Evolutionary conservation across 305 asterid genomes (phyloP), one percentile per base, ranked within the genome.

Genomic region (Rubia tinctorum): DNA sequence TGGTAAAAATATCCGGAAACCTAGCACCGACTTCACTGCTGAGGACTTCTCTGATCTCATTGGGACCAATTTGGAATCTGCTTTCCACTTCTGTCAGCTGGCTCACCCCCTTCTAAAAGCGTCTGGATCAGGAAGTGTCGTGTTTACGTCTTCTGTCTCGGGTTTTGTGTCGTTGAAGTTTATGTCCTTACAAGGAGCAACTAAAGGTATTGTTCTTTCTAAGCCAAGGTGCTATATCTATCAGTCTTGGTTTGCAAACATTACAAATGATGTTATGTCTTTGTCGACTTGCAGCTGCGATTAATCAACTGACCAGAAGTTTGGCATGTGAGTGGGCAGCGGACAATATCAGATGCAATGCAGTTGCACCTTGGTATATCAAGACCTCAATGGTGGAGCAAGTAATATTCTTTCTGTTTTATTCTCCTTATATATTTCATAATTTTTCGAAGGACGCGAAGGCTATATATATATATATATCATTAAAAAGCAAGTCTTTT

Each of bases 351-450:
- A 73, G 84, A 79, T 55, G 83, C 70, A 83, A 83, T 67, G 87
- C 84, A 55, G 87, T 88, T 67, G 94, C 91, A 43, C 94, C 91
- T 53, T 88, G 94, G 94, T 88, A 86, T 77, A 86, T 86, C 76
- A 83, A 75, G 79, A 86, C 94, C 69, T 82, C 91, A 68, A 79
- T 88, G 94, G 91, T 88, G 81, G 88, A 86, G 79, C 87, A 85
- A 82, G 94, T 86, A 83, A 73, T 83, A 64, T 17, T 69, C 51
- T 40, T 62, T 45, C 4, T 61, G 1, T 18, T 7, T 37, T 39
- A 23, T 47, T 72, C 17, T n/a, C 44, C 9, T 20, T 6, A 49
- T 8, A 42, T 27, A 13, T 13, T 73, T 18, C 7, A 8, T 66
- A 15, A 56, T 13, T 12, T 25, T 6, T 45, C 45, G 8, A 7